Base-by-base conservation (phyloP, 2,329 filamentous ascomycete genomes). In the Aureobasidium vineae region DNA sequence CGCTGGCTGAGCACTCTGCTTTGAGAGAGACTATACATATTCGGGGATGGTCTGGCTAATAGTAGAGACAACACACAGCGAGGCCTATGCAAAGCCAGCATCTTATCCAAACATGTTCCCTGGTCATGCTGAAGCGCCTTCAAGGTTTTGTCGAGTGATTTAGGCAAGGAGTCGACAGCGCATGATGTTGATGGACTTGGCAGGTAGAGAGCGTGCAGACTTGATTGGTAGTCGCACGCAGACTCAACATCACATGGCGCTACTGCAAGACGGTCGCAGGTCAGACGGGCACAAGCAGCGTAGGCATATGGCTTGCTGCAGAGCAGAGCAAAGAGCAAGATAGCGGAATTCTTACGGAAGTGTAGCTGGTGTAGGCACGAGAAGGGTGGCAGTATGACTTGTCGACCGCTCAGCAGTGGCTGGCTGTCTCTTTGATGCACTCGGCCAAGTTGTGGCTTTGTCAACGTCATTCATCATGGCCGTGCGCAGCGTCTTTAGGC, bases 181-280 rank as follows among this genome's bases (percentile, higher is more conserved):
- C 21, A 33, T 43, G 38, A 45, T 28, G 54, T n/a, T 41, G 26
- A 21, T n/a, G 26, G 57, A 49, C 41, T 61, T 49, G 57, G 57
- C 57, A 47, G 21, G 21, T 5, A 47, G 28, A 36, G 41, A 49
- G 57, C 66, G 66, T 67, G 66, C 40, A 21, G 23, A 52, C 38
- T 64, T 64, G 41, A 67, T 67, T 67, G 66, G 66, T 26, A 11
- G 40, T 45, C 54, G 33, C n/a, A 59, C 15, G 16, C n/a, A 21
- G 21, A 13, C 13, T 40, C n/a, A 31, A 31, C 26, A 59, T 45
- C 7, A 45, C 54, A 59, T n/a, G 26, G 23, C 26, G 21, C 54
- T 47, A 41, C 57, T 61, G 57, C 57, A 61, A 36, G 54, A 45
- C 54, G 23, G 38, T 28, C 16, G 40, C 26, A 19, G 40, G 54